These are phyloP conservation scores for Kluyveromyces sp. DNA, from an alignment of 1,139 yeast species.

Conservation along the genomic window DNA sequence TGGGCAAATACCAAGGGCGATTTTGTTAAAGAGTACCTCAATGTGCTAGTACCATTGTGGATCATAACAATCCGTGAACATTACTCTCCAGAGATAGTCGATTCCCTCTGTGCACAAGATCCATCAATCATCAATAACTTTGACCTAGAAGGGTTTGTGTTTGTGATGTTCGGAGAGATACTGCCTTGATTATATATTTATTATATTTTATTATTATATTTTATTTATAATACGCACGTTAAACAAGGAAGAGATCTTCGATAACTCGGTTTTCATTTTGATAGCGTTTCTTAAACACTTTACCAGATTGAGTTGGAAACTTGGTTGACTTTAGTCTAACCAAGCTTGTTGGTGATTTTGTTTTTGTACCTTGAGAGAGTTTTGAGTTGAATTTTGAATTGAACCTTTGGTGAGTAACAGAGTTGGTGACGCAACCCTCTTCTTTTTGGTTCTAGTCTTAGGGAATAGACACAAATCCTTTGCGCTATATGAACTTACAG, in stretches of 20 bases:
- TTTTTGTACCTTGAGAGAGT: background rate
- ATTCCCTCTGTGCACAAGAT: too few relatives aligned
- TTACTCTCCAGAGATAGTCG: background rate
- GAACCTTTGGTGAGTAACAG: background rate
- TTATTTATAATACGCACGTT: background rate
- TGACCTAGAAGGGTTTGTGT: too few relatives aligned
- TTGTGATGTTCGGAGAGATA: too few relatives aligned
- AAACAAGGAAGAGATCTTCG: background rate
- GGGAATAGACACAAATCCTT: background rate
- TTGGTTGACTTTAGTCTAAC: background rate
- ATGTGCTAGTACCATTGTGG: slow-evolving; percentile 69
- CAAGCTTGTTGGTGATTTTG: background rate
- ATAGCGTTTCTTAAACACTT: background rate
- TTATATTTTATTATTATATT: too few relatives aligned
- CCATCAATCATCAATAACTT: too few relatives aligned
- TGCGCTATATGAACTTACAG: background rate
- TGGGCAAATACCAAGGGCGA: slow-evolving; percentile 25
- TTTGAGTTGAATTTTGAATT: background rate
- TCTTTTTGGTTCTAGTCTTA: background rate
- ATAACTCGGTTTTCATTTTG: background rate
- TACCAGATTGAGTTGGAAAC: background rate
- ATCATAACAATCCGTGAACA: slow-evolving; percentile 58
- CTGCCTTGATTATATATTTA: too few relatives aligned
- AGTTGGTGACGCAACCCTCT: background rate
- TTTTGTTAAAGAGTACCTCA: slow-evolving; percentile 44